Evolutionary conservation across 2,329 filamentous ascomycete species (phyloP).

Genomic region (Dothideomycetes sp.): DNA sequence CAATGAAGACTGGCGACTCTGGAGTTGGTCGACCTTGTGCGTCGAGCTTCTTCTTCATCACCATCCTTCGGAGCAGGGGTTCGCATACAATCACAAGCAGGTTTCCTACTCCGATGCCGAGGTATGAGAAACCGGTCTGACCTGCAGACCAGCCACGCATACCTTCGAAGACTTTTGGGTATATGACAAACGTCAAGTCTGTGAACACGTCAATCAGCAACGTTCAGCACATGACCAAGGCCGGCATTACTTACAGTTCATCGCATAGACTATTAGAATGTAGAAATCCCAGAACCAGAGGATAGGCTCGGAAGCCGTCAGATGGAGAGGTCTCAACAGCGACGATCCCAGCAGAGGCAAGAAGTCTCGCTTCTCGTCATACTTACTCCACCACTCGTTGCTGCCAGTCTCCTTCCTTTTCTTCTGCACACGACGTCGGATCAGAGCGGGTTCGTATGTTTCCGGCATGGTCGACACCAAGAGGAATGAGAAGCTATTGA

Average conservation of each 20-base stretch:
- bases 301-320: conserved; percentile 38
- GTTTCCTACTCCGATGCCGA: conserved; percentile 38
- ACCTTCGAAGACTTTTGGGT: conserved; percentile 43
- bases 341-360: conserved; percentile 26
- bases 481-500: conserved; percentile 49
- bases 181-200: conserved; percentile 34
- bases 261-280: conserved; percentile 38
- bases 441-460: conserved; percentile 45
- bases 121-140: conserved; percentile 39
- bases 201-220: neutral
- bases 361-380: conserved; percentile 53
- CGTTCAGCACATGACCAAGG: neutral
- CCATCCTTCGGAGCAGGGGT: neutral
- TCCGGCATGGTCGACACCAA: conserved; percentile 42
- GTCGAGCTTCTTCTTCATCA: conserved; percentile 33
- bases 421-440: conserved; percentile 51
- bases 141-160: conserved; percentile 40
- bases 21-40: conserved; percentile 35
- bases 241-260: conserved; percentile 31
- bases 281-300: conserved; percentile 40
- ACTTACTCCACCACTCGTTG: conserved; percentile 63
- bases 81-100: conserved; percentile 32
- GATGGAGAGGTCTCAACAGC: conserved; percentile 35
- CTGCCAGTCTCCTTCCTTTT: conserved; percentile 58
- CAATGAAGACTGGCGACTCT: conserved; percentile 29